Base-by-base conservation (phyloP, 371 early-diverging fungal genomes). In the Apophysomyces ossiformis region DNA sequence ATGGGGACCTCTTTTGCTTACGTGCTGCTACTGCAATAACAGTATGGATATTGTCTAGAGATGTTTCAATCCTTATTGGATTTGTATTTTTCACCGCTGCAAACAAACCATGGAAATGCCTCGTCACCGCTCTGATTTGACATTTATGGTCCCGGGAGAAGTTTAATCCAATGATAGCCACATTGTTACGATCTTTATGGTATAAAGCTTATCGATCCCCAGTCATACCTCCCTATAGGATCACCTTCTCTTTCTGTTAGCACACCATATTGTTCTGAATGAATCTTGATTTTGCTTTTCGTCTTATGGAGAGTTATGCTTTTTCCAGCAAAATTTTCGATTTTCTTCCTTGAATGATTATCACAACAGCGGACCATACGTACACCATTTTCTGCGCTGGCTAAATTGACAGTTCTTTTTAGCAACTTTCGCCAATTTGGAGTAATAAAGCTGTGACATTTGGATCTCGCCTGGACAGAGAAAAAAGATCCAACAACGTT, bases 351-450 rank as follows among this genome's bases (percentile, higher is more conserved):
- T 86, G 90, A 64, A 64, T 86, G 87, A 9, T 82, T 83, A 67
- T 94, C 89, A 59, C 88, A 88, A 60, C 86, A 87, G n/a, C 73
- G 72, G 6, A 92, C 81, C 15, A 92, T 87, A 32, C 79, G 79
- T 5, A 90, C 92, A 38, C 94, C 95, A 37, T 90, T 81, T 39
- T 81, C 82, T n/a, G 87, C 84, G 13, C 81, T 85, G 0, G 92
- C 90, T 57, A 96, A 71, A 64, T 95, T 94, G 37, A 87, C 67
- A 6, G 82, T 65, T 13, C 84, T 83, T n/a, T 69, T 61, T 47
- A 64, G 64, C 46, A 41, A 32, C 3, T 62, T 36, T 4, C 83
- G 73, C 79, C 82, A 83, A 57, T 81, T 74, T 47, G 89, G 87
- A 16, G 73, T 70, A 45, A 94, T 87, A 11, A 77, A 77, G 2